Conservation (phyloP, 768 basidiomycete species). For the Suillus alpinus region DNA sequence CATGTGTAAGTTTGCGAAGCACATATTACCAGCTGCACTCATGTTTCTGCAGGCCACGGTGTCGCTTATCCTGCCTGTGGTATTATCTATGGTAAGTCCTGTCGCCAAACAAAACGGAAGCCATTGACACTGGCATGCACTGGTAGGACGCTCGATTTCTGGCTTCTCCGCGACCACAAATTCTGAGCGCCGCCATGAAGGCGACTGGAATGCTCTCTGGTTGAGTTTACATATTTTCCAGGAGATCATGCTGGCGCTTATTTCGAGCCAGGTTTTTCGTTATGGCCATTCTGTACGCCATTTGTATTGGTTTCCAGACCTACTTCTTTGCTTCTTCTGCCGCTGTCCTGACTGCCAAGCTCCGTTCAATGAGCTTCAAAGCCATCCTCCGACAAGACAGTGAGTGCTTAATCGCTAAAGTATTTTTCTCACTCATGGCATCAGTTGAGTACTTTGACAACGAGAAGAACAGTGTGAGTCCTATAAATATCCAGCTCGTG, state of each 20-base stretch:
- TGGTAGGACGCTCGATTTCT: not conserved
- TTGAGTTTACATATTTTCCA: slow-evolving; percentile 21
- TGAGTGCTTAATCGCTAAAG: slow-evolving; percentile 27
- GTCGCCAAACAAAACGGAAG: not conserved
- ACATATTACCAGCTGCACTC: not conserved
- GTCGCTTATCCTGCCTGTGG: slow-evolving; percentile 30
- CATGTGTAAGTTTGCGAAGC: slow-evolving; percentile 16
- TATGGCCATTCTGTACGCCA: slow-evolving; percentile 34
- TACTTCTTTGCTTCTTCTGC: slow-evolving; percentile 33
- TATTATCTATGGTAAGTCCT: slow-evolving; percentile 31
- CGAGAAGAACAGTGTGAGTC: slow-evolving; percentile 70
- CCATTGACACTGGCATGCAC: not conserved
- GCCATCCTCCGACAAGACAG: slow-evolving; percentile 46
- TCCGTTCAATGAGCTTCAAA: slow-evolving; percentile 38
- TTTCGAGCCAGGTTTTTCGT: slow-evolving; percentile 33
- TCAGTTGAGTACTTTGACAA: slow-evolving; percentile 87
- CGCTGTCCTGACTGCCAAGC: slow-evolving; percentile 35
- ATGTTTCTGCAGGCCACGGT: slow-evolving; percentile 12
- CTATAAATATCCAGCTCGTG: slow-evolving; percentile 6
- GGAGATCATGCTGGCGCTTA: slow-evolving; percentile 29
- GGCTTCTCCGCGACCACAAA: slow-evolving; percentile 11
- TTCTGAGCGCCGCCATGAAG: not conserved
- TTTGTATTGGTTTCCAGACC: slow-evolving; percentile 37
- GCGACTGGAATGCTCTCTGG: slow-evolving; percentile 4
- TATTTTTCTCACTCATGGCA: slow-evolving; percentile 12